These are phyloP conservation scores for Holtermannia corniformis DNA, from an alignment of 768 basidiomycete genomes.

Conservation along the genomic window DNA sequence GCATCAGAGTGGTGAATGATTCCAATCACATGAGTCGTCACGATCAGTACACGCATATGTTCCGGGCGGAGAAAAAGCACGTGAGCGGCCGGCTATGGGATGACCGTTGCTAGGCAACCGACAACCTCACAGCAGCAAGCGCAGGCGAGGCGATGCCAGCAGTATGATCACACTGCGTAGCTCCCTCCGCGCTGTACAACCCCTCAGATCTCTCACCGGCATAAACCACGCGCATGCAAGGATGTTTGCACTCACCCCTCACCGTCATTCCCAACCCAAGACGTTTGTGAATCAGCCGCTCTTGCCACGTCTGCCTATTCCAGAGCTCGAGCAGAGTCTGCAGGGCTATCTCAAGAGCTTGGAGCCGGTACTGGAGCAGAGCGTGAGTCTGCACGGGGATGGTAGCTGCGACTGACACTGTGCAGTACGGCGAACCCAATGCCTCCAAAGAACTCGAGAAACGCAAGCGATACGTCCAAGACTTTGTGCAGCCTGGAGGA, in stretches of 20 bases:
- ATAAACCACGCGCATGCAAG: no score
- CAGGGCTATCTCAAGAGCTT: conserved; percentile 69
- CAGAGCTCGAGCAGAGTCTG: conserved; percentile 63
- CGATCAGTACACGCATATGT: no score
- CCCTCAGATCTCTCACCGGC: no score
- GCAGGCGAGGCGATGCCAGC: no score
- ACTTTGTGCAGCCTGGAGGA: conserved; percentile 54
- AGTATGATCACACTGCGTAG: no score
- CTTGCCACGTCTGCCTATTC: conserved; percentile 71
- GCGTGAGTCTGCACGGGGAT: conserved; percentile 41
- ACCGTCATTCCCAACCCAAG: conserved; percentile 25
- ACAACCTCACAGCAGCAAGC: no score
- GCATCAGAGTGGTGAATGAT: no score
- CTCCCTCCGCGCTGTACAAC: no score
- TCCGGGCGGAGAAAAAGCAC: no score
- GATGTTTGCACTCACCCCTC: conserved; percentile 36
- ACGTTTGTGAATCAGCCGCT: conserved; percentile 38
- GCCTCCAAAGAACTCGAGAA: conserved; percentile 51
- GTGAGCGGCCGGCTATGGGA: no score
- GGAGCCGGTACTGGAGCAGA: conserved; percentile 67
- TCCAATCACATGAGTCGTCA: no score
- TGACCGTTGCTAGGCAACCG: no score
- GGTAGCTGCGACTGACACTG: neutral
- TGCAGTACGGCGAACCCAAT: conserved; percentile 48
- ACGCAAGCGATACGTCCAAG: conserved; percentile 54